Percentiles rank a stretch among this genome's conserved stretches.
phyloP scores from a whole-genome alignment of 441 rosid genomes.

The Bruguiera hainesii region DNA sequence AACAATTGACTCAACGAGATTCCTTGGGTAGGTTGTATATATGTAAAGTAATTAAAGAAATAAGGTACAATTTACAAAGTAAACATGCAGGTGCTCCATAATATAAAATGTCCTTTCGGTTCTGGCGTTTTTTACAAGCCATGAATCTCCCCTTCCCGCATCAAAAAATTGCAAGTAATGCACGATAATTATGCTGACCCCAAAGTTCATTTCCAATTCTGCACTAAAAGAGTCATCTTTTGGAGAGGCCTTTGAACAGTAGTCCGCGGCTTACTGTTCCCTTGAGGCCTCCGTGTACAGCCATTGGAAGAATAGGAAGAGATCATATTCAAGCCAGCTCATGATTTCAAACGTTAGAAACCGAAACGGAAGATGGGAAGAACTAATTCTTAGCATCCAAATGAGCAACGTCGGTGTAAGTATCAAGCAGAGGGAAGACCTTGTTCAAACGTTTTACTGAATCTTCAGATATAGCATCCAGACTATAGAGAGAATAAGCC shows the following conservation, averaged over 20 bases:
- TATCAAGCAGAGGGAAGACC: constrained; percentile 65
- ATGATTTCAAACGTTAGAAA: constrained; percentile 4
- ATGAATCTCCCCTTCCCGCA: background rate
- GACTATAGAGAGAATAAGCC: constrained; percentile 43
- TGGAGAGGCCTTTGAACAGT: background rate
- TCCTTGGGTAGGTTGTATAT: too few relatives aligned
- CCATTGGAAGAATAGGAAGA: background rate
- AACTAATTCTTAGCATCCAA: constrained; percentile 29
- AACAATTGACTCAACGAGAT: too few relatives aligned
- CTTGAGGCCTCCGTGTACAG: background rate
- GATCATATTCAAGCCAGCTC: background rate
- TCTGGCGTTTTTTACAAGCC: background rate
- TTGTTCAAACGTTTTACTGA: constrained; percentile 51
- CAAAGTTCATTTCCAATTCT: background rate
- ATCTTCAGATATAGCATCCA: constrained; percentile 52
- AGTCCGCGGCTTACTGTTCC: background rate
- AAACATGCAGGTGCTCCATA: background rate
- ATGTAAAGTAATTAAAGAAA: background rate
- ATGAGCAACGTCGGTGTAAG: constrained; percentile 39
- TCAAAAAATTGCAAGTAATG: background rate
- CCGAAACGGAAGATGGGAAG: background rate
- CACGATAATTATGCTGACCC: background rate
- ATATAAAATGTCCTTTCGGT: background rate
- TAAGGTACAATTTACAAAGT: background rate
- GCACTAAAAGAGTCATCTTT: background rate